Evolutionary conservation across 371 early-diverging fungal genomes (phyloP).

Genomic region (Dentiscutata heterogama): DNA sequence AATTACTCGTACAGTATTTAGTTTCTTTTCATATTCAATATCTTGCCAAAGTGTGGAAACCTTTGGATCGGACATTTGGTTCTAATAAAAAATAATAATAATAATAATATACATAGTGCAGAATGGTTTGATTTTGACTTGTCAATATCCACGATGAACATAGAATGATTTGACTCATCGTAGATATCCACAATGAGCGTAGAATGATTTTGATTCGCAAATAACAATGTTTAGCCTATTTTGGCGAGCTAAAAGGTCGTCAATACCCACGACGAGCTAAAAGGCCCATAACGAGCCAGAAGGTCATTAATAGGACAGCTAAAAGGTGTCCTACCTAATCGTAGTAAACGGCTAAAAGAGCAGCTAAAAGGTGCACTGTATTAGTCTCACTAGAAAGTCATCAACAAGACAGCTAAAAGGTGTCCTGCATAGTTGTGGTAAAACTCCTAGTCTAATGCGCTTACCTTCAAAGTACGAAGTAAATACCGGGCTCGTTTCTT

Average conservation of each 20-base stretch:
- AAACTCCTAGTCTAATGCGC: not conserved
- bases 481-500: not conserved
- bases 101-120: too few species aligned
- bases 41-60: too few species aligned
- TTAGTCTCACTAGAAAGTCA: conserved; percentile 8
- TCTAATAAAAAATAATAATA: not conserved
- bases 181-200: too few species aligned
- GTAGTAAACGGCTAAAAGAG: not conserved
- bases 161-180: too few species aligned
- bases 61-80: not conserved
- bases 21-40: too few species aligned
- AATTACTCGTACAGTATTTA: not conserved
- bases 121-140: too few species aligned
- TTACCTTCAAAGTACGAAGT: conserved; percentile 33
- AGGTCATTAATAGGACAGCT: not conserved
- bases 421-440: not conserved
- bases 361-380: not conserved
- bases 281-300: not conserved
- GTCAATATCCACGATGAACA: too few species aligned
- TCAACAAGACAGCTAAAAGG: conserved; percentile 11
- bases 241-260: too few species aligned
- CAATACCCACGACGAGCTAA: conserved; percentile 2
- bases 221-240: too few species aligned
- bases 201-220: too few species aligned
- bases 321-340: not conserved